phyloP scores from a whole-genome alignment of 306 rosid species.

The Dalbergia cochinchinensis region DNA sequence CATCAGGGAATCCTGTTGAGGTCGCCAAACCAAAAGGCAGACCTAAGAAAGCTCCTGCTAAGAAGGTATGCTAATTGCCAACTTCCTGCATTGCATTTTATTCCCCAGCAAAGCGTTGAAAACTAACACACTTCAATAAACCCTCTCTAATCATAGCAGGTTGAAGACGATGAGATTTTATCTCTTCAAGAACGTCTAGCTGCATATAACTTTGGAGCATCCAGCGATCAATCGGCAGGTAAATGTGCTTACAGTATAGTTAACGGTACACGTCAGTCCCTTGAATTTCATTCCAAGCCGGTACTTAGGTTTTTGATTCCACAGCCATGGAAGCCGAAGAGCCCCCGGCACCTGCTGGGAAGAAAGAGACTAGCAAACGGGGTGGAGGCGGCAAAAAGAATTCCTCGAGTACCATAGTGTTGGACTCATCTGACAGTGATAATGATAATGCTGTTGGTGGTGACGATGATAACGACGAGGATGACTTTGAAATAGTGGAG shows the following conservation, averaged over 20 bases:
- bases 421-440: constrained; percentile 55
- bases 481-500: constrained; percentile 53
- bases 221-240: constrained; percentile 77
- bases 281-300: neutral
- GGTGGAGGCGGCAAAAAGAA: constrained; percentile 67
- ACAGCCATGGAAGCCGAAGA: constrained; percentile 70
- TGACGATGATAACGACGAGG: constrained; percentile 25
- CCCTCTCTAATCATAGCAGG: constrained; percentile 57
- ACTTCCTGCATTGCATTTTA: neutral
- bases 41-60: constrained; percentile 55
- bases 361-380: constrained; percentile 56
- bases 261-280: neutral
- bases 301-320: neutral
- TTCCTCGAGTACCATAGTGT: constrained; percentile 43
- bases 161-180: constrained; percentile 62
- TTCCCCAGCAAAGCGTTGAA: neutral
- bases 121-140: constrained; percentile 1
- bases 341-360: constrained; percentile 56
- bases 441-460: constrained; percentile 6
- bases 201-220: constrained; percentile 80
- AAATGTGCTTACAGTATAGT: neutral
- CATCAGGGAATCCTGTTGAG: constrained; percentile 62
- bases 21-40: constrained; percentile 66
- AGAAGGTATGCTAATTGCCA: constrained; percentile 55
- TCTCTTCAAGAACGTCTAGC: constrained; percentile 95